Conservation (phyloP, 2,329 filamentous ascomycete species). For the Escovopsis sp. region DNA sequence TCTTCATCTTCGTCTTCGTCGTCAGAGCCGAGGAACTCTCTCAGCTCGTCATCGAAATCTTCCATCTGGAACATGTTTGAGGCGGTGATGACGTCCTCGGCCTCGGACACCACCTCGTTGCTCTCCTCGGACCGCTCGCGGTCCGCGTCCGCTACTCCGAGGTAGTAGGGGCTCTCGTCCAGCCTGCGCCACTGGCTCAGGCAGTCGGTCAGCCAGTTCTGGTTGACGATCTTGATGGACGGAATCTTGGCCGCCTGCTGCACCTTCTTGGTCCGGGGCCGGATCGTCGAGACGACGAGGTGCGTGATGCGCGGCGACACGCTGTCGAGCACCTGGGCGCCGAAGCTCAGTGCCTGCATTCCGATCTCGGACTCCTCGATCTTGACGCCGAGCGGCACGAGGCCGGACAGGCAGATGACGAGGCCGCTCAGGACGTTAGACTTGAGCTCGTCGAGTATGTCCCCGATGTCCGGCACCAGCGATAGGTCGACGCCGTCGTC, state of each 20-base stretch:
- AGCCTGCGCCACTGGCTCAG: constrained; percentile 71
- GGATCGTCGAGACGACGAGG: constrained; percentile 53
- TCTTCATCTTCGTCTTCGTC: constrained; percentile 32
- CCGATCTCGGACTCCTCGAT: constrained; percentile 74
- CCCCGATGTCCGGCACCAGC: constrained; percentile 67
- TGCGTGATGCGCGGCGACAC: constrained; percentile 54
- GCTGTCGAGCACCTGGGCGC: constrained; percentile 45
- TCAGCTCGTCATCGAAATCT: constrained; percentile 54
- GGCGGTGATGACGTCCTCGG: constrained; percentile 15
- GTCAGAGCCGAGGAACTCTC: constrained; percentile 51
- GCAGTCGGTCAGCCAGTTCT: constrained; percentile 76
- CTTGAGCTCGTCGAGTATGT: constrained; percentile 74
- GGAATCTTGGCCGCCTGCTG: constrained; percentile 67
- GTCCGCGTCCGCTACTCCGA: constrained; percentile 60
- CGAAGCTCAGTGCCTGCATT: constrained; percentile 74
- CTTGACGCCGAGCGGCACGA: constrained; percentile 70
- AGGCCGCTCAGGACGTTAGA: constrained; percentile 56
- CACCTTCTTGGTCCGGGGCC: constrained; percentile 79
- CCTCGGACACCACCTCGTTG: constrained; percentile 17
- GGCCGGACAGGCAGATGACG: constrained; percentile 75
- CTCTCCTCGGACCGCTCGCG: constrained; percentile 23
- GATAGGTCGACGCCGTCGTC: constrained; percentile 29
- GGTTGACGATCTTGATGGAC: constrained; percentile 79
- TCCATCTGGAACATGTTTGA: constrained; percentile 28
- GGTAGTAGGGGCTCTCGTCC: constrained; percentile 63